Conservation (phyloP, 345 rosid species). For the Eucalyptus erythrocorys region DNA sequence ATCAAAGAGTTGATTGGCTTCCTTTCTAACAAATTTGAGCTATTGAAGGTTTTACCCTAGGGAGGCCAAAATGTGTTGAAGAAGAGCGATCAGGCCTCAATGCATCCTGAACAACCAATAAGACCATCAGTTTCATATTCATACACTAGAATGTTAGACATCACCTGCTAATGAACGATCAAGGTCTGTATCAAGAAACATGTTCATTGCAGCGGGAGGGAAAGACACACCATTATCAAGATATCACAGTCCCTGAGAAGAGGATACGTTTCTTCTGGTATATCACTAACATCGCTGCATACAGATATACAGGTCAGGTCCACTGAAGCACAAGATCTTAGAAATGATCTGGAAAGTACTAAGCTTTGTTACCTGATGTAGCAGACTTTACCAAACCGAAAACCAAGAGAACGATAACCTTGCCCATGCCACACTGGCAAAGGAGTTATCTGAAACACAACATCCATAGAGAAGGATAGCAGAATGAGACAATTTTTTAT, state of each 20-base stretch:
- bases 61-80: constrained; percentile 86
- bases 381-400: constrained; percentile 75
- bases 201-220: not conserved
- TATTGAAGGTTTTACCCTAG: constrained; percentile 38
- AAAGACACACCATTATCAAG: constrained; percentile 44
- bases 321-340: not conserved
- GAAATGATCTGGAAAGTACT: not conserved
- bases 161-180: not conserved
- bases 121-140: not conserved
- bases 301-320: not conserved
- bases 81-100: constrained; percentile 85
- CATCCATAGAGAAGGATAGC: not conserved
- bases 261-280: constrained; percentile 89
- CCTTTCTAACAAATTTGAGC: not conserved
- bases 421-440: constrained; percentile 95
- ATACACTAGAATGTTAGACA: not conserved
- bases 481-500: not conserved
- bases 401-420: constrained; percentile 82
- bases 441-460: constrained; percentile 56
- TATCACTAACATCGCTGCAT: constrained; percentile 84
- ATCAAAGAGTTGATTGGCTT: not conserved
- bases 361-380: constrained; percentile 54
- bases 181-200: not conserved
- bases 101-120: constrained; percentile 51
- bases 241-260: constrained; percentile 57